Percentiles rank a stretch among this genome's conserved stretches.
These are phyloP conservation scores for Silene coronaria DNA, from an alignment of 179 eudicot species.

Conservation along the genomic window DNA sequence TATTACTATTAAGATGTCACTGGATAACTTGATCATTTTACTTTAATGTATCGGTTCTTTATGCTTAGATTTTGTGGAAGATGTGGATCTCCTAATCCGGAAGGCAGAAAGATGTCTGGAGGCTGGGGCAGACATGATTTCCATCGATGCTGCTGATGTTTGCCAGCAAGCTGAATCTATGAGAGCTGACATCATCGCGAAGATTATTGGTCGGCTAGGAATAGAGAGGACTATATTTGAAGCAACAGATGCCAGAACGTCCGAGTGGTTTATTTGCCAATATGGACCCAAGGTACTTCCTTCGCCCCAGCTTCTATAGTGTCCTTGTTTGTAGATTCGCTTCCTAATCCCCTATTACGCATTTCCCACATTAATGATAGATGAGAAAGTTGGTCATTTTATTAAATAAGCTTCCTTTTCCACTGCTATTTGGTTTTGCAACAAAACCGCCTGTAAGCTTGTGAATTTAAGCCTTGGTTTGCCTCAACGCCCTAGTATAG, in stretches of 20 bases:
- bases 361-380: no score
- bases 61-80: constrained; percentile 66
- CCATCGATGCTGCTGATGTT: constrained; percentile 83
- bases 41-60: background rate
- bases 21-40: background rate
- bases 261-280: constrained; percentile 84
- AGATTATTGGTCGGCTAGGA: constrained; percentile 79
- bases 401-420: background rate
- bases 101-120: constrained; percentile 92
- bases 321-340: background rate
- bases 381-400: no score
- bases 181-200: constrained; percentile 72
- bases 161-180: constrained; percentile 62
- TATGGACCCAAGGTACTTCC: constrained; percentile 75
- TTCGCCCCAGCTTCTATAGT: background rate
- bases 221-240: constrained; percentile 92
- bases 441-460: no score
- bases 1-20: background rate
- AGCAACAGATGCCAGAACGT: constrained; percentile 60
- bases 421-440: background rate
- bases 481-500: no score
- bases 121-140: constrained; percentile 97
- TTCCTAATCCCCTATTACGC: no score
- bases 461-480: no score
- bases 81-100: constrained; percentile 66